Conservation (phyloP, 2,329 filamentous ascomycete genomes). For the Colletotrichum eleusines region DNA sequence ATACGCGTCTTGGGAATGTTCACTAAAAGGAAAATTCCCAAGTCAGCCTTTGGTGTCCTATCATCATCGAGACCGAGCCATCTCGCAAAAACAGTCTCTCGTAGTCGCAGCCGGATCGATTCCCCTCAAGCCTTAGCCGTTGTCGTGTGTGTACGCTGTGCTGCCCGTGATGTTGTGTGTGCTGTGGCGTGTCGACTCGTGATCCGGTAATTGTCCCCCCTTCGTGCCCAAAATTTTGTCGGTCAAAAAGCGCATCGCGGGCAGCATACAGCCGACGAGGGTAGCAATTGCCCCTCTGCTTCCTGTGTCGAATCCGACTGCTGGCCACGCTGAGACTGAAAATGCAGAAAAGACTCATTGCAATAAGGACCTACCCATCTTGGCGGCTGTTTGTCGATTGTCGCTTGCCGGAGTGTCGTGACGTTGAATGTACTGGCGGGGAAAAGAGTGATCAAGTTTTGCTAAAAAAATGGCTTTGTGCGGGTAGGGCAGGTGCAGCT, state of each 20-base stretch:
- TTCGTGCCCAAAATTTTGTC: conserved; percentile 27
- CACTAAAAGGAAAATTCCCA: conserved; percentile 75
- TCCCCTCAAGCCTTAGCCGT: not conserved
- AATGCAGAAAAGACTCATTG: conserved; percentile 6
- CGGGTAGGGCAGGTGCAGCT: conserved; percentile 40
- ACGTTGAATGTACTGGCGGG: conserved; percentile 39
- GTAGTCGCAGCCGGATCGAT: conserved; percentile 32
- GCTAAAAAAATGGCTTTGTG: conserved; percentile 42
- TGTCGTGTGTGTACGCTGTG: not conserved
- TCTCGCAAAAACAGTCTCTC: conserved; percentile 13
- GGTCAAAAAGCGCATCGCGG: conserved; percentile 26
- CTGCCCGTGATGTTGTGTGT: not conserved
- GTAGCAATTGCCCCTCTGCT: not conserved
- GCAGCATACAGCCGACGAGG: conserved; percentile 16
- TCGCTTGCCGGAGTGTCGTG: conserved; percentile 44
- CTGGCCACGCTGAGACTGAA: conserved; percentile 15
- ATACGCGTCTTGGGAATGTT: conserved; percentile 98
- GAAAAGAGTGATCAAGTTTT: conserved; percentile 31
- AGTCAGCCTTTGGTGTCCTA: conserved; percentile 47
- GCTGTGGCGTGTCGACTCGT: not conserved
- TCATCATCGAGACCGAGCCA: conserved; percentile 8
- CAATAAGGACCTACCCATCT: conserved; percentile 42
- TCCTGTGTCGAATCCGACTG: conserved; percentile 21
- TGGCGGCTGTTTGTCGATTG: conserved; percentile 44
- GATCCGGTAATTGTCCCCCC: conserved; percentile 1